Evolutionary conservation across 164 flowering plant genomes (phyloP), one percentile per base, ranked within the genome.

Genomic region (Protea cynaroides): DNA sequence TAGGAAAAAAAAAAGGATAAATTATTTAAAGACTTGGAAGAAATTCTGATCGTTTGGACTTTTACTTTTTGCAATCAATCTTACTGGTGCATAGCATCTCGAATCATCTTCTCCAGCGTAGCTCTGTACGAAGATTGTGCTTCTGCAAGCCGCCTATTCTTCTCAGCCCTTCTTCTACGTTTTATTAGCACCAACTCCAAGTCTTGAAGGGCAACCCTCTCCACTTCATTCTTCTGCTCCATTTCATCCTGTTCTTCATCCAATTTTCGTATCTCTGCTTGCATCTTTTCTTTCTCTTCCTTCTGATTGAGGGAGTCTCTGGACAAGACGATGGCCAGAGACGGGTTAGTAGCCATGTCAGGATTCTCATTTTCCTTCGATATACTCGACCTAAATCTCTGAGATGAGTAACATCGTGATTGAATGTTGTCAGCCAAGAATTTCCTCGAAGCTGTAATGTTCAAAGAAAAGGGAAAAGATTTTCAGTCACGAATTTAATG

Each of bases 51-150:
- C 15, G 14, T 17, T 24, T 4, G 2, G 5, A 29, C 19, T 19
- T 53, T 7, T 11, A 24, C 13, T 46, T 25, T 3, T 37, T 21
- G 22, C n/a, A 7, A 22, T 56, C 17, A 43, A 53, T 68, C 90
- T 84, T 84, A 94, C 98, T 90, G 98, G 79, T 94, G 98, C 98
- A 94, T 89, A 18, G 97, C 90, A 65, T 90, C 97, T 65, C 97
- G 70, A 57, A 94, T 91, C 98, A 90, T 94, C 87, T 94, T 94
- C 80, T 94, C 98, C 8, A 94, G 82, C 76, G 83, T 76, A 25
- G 81, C 72, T 57, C 81, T 75, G 62, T 93, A 86, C 0, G 98
- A 89, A 51, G 87, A 79, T 69, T 94, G 97, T 40, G 96, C 85
- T 78, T 94, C 99, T 34, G 97, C 88, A 50, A 91, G 68, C 24